phyloP scores from a whole-genome alignment of 352 stramenopile species.

The Phytophthora multivora region DNA sequence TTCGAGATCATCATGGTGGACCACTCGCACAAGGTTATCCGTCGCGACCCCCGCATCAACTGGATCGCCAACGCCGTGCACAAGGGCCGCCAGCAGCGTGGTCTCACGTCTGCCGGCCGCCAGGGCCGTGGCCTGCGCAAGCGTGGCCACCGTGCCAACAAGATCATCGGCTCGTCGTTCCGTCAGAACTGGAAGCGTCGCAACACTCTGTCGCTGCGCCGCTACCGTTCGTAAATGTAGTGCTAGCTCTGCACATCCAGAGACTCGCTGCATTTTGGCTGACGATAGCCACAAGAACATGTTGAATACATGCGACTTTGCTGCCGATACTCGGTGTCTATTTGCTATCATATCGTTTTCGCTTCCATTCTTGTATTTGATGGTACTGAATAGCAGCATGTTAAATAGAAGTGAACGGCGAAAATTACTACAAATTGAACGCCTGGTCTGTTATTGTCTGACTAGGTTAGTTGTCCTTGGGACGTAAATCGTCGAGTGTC shows the following conservation, averaged over 20 bases:
- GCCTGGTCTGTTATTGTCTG: conserved; percentile 1
- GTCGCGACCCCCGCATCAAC: conserved; percentile 99
- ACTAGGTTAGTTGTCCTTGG: conserved; percentile 55
- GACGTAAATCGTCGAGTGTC: conserved; percentile 74
- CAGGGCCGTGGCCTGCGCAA: conserved; percentile 97
- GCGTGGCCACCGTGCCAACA: conserved; percentile 98
- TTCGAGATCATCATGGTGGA: conserved; percentile 99
- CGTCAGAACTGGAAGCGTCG: conserved; percentile 98
- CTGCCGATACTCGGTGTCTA: conserved; percentile 31
- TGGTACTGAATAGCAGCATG: too few species aligned
- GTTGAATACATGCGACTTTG: conserved; percentile 52
- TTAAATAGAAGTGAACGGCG: background rate
- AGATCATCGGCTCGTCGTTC: conserved; percentile 97
- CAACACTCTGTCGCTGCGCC: conserved; percentile 98
- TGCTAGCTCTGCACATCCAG: conserved; percentile 24
- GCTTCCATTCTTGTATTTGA: background rate
- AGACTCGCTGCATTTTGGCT: conserved; percentile 36
- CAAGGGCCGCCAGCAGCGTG: conserved; percentile 99
- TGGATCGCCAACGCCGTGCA: conserved; percentile 99
- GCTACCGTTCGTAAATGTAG: conserved; percentile 95
- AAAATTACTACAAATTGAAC: background rate
- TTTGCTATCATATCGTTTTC: conserved; percentile 10
- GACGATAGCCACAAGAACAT: conserved; percentile 27
- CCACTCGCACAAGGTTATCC: conserved; percentile 97
- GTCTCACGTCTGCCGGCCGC: conserved; percentile 98